Percentiles rank a stretch among this genome's conserved stretches.
These are phyloP conservation scores for Senna tora DNA, from an alignment of 306 rosid species.

Conservation along the genomic window DNA sequence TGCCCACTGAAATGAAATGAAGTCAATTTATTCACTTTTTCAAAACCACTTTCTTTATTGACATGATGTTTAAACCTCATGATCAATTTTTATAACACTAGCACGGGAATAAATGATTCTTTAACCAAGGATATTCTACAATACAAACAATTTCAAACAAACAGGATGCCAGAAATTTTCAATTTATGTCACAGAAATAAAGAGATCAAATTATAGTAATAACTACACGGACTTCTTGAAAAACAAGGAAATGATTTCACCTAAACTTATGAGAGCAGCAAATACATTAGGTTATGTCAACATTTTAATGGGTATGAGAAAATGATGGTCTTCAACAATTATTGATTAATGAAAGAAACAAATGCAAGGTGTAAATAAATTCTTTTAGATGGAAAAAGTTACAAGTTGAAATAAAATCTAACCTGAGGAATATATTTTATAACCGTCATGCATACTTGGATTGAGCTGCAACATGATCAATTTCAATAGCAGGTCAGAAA, in stretches of 20 bases:
- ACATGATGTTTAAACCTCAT: neutral
- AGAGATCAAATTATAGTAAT: neutral
- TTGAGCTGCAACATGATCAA: slow-evolving; percentile 66
- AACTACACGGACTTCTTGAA: neutral
- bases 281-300: slow-evolving; percentile 12
- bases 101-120: slow-evolving; percentile 15
- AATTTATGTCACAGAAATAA: neutral
- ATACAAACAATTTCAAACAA: slow-evolving; percentile 17
- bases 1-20: no score
- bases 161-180: slow-evolving; percentile 2
- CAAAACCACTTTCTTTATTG: neutral
- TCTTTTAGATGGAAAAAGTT: neutral
- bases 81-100: neutral
- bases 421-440: slow-evolving; percentile 98
- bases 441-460: slow-evolving; percentile 80
- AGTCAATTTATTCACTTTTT: slow-evolving; percentile 10
- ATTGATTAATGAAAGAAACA: neutral
- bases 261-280: slow-evolving; percentile 8
- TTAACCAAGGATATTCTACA: neutral
- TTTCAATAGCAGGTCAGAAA: slow-evolving; percentile 43
- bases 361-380: neutral
- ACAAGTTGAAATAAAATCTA: slow-evolving; percentile 24
- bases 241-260: slow-evolving; percentile 9
- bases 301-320: neutral
- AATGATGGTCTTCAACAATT: neutral